A percentile compares a stretch with the other conserved stretches of the same genome.
phyloP scores from a whole-genome alignment of 495 filamentous ascomycete genomes.

The Trichoderma orchidacearum region DNA sequence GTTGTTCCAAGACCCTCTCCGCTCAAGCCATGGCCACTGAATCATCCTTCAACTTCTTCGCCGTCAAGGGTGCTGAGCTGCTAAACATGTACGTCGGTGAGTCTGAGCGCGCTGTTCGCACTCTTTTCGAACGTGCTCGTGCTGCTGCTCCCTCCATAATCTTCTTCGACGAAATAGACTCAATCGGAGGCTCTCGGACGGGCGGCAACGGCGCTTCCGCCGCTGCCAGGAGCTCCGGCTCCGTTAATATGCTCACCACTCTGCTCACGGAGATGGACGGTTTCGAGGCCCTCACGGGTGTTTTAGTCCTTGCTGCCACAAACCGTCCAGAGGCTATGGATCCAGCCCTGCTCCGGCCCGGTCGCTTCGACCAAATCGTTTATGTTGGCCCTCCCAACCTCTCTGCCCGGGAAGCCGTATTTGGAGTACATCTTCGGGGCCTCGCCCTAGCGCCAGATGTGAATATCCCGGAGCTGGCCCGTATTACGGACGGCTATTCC shows the following conservation, averaged over 20 bases:
- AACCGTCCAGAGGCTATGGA: conserved; percentile 85
- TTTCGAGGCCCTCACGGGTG: conserved; percentile 70
- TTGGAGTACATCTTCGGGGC: conserved; percentile 48
- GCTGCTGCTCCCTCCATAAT: conserved; percentile 85
- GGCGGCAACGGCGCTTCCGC: conserved; percentile 12
- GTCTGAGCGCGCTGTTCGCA: conserved; percentile 76
- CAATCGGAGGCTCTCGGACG: conserved; percentile 65
- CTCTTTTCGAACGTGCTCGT: conserved; percentile 77
- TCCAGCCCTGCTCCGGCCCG: conserved; percentile 74
- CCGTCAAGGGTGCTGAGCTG: conserved; percentile 91
- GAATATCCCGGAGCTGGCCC: conserved; percentile 50
- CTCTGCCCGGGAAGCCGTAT: conserved; percentile 63
- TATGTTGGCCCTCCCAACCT: conserved; percentile 78
- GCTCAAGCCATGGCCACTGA: conserved; percentile 90
- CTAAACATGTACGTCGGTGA: conserved; percentile 97
- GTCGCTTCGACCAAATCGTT: conserved; percentile 77
- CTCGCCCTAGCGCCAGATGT: conserved; percentile 47
- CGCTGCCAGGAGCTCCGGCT: conserved; percentile 31
- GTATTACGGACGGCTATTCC: conserved; percentile 64
- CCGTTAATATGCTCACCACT: conserved; percentile 79
- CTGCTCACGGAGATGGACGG: conserved; percentile 95
- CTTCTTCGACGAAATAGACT: conserved; percentile 98
- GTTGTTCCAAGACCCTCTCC: conserved; percentile 90
- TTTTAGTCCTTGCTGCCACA: conserved; percentile 86
- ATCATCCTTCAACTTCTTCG: conserved; percentile 84